A percentile compares a stretch with the other conserved stretches of the same genome.
Conservation (phyloP, 2,329 filamentous ascomycete genomes). For the Aspergillus sergii region DNA sequence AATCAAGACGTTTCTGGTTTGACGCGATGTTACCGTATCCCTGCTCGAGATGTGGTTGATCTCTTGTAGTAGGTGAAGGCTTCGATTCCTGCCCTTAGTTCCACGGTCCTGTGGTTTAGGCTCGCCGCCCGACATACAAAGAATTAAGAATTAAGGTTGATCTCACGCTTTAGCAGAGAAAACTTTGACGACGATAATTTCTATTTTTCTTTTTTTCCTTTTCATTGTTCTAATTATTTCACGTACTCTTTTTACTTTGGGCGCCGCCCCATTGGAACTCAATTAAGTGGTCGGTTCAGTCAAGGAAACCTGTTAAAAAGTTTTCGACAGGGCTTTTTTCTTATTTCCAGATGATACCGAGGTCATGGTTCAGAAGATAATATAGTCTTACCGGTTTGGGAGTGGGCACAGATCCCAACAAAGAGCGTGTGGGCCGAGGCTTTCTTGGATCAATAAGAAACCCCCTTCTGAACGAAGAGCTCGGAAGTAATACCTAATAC, state of each 20-base stretch:
- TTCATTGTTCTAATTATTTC: background rate
- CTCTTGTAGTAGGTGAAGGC: background rate
- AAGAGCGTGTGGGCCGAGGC: background rate
- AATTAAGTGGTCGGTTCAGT: background rate
- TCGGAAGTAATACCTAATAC: background rate
- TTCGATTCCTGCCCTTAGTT: background rate
- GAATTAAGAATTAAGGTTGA: constrained; percentile 3
- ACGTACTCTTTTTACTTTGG: background rate
- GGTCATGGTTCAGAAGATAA: background rate
- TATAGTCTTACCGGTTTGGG: background rate
- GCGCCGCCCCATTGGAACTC: background rate
- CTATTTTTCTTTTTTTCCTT: background rate
- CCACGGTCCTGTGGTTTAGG: background rate
- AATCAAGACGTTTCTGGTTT: background rate
- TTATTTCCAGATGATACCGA: background rate
- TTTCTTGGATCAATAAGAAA: background rate
- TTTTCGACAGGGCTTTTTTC: background rate
- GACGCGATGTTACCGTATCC: constrained; percentile 11
- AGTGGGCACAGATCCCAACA: background rate
- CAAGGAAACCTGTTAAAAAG: background rate
- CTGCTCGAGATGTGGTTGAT: background rate
- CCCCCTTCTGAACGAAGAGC: background rate
- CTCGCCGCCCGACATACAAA: background rate
- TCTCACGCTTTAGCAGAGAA: background rate
- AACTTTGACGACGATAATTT: background rate